These are phyloP conservation scores for Pseudogymnoascus sp. DNA, from an alignment of 2,329 filamentous ascomycete genomes.

Conservation along the genomic window DNA sequence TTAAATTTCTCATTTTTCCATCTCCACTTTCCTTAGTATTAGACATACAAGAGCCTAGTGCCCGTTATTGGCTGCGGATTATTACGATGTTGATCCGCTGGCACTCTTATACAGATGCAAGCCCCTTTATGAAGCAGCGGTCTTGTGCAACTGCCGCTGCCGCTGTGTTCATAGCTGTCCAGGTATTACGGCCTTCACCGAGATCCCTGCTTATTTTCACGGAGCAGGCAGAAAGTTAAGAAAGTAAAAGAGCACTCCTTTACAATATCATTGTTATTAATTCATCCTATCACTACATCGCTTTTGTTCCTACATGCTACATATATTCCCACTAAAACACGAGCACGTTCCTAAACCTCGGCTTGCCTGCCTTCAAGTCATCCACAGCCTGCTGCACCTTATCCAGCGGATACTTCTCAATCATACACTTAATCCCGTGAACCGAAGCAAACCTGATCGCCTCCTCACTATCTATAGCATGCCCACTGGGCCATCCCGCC, in stretches of 20 bases:
- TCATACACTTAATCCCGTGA: constrained; percentile 55
- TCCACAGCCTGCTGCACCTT: constrained; percentile 27
- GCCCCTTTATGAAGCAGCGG: no score
- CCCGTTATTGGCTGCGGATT: neutral
- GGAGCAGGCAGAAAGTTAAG: neutral
- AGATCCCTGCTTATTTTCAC: neutral
- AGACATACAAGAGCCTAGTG: neutral
- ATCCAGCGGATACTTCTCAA: constrained; percentile 55
- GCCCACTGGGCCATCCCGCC: constrained; percentile 55
- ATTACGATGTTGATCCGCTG: neutral
- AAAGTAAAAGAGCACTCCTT: neutral
- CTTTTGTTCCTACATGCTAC: no score
- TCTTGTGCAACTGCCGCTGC: no score
- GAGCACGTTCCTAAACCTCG: neutral
- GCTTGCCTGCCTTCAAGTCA: neutral
- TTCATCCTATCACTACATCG: constrained; percentile 27
- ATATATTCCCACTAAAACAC: neutral
- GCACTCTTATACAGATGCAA: no score
- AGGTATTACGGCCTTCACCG: neutral
- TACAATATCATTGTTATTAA: neutral
- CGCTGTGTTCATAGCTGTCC: neutral
- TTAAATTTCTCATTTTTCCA: neutral
- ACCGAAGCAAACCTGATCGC: constrained; percentile 56
- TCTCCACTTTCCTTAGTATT: neutral
- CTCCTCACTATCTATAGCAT: constrained; percentile 55